Evolutionary conservation across 192 early-diverging fungal species (phyloP), one percentile per base, ranked within the genome.

Genomic region (Coemansia sp.): DNA sequence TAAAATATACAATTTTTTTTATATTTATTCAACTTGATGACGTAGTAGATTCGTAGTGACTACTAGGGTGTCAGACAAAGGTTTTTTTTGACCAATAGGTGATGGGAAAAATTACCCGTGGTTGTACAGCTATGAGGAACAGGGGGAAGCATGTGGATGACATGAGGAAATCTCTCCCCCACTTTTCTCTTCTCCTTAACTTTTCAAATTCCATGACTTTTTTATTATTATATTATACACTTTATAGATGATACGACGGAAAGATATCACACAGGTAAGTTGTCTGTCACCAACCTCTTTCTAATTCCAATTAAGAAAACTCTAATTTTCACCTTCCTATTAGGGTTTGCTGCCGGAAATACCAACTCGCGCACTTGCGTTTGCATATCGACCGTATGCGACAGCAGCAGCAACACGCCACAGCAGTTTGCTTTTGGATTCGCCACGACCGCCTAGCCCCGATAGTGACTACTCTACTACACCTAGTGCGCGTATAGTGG

Each of bases 311-410:
- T 29, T 29, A 29, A 29, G 16, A 16, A 2, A 15, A 24, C 54
- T 57, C 34, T 61, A 16, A 59, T 33, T 38, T 38, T 38, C 18
- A 9, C 2, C 34, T 33, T 29, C 9, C 15, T 34, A 6, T 46
- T 68, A 70, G 73, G 76, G 72, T 15, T 59, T 84, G 13, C 41
- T 84, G 22, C 81, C 81, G 15, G 40, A 31, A 11, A 52, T 76
- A 6, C 71, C 73, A 2, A 8, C 62, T 1, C 27, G 29, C 3
- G 36, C 66, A 5, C 63, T 31, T 36, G 81, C 81, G 36, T 84
- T 79, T 68, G 81, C 81, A 5, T 84, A 84, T 71, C 73, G 77
- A 16, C 81, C 76, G 10, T 84, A 84, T 63, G 44, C 29, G 10
- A 47, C 71, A 5, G 24, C 68, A 40, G 47, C 46, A 9, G 15